Evolutionary conservation across 805 yeast genomes (phyloP).

Genomic region (Myxozyma neotropica): DNA sequence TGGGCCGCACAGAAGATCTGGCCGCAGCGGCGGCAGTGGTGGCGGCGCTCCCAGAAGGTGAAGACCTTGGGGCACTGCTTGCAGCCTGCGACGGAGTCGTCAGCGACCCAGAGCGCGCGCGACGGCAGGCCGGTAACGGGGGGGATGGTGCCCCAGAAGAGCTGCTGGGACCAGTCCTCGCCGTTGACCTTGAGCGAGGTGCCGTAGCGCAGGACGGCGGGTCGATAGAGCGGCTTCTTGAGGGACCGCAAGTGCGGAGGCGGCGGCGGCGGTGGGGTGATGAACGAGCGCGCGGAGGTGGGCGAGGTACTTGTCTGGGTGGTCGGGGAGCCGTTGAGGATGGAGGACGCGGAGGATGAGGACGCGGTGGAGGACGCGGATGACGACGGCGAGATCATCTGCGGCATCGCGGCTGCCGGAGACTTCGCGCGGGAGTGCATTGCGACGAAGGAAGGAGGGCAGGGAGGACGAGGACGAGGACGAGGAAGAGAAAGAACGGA

Average conservation of each 20-base stretch:
- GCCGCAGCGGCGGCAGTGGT: conserved; percentile 86
- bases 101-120: conserved; percentile 57
- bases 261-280: conserved; percentile 36
- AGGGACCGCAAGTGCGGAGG: conserved; percentile 76
- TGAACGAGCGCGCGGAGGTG: conserved; percentile 24
- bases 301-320: conserved; percentile 24
- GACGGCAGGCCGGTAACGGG: conserved; percentile 40
- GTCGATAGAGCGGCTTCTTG: conserved; percentile 83
- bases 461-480: too few species aligned
- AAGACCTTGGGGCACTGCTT: conserved; percentile 67
- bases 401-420: too few species aligned
- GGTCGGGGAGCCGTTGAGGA: conserved; percentile 15
- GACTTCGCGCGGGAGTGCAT: neutral
- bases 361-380: conserved; percentile 29
- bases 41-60: conserved; percentile 76
- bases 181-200: conserved; percentile 39
- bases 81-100: conserved; percentile 65
- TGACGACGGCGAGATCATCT: conserved; percentile 23
- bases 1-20: conserved; percentile 76
- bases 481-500: neutral
- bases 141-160: conserved; percentile 32
- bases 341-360: conserved; percentile 24
- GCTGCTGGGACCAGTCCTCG: conserved; percentile 29
- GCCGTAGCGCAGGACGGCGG: conserved; percentile 75
- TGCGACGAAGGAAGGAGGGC: neutral